phyloP scores from a whole-genome alignment of 352 stramenopile species.

The Pythium coloratum region DNA sequence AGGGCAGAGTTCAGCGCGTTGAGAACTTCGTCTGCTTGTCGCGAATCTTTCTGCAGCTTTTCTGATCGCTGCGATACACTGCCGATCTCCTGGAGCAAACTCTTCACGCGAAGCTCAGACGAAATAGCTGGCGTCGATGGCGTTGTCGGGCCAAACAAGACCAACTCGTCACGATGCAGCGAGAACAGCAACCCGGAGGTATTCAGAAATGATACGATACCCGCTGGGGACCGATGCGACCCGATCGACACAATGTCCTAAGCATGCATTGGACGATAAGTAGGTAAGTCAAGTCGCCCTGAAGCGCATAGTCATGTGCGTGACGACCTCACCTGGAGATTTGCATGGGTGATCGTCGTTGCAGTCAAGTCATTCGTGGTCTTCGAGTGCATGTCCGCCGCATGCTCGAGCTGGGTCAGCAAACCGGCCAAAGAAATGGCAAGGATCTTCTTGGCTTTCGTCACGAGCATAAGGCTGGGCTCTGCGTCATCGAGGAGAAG shows the following conservation, averaged over 20 bases:
- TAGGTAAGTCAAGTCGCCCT: too few relatives aligned
- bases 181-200: neutral
- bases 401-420: neutral
- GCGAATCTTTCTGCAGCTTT: constrained; percentile 27
- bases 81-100: constrained; percentile 19
- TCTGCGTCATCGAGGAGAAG: constrained; percentile 2
- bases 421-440: constrained; percentile 2
- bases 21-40: constrained; percentile 41
- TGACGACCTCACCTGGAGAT: neutral
- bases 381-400: neutral
- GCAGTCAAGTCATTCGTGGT: neutral
- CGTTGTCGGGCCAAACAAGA: neutral
- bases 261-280: too few relatives aligned
- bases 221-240: neutral
- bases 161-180: neutral
- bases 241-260: neutral
- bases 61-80: constrained; percentile 8
- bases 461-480: constrained; percentile 1
- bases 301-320: neutral
- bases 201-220: neutral
- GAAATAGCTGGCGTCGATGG: neutral
- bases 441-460: neutral
- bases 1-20: constrained; percentile 44
- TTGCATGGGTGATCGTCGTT: neutral
- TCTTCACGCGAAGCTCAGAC: constrained; percentile 15